These are phyloP conservation scores for Starmerella sp. DNA, from an alignment of 805 yeast species.

Conservation along the genomic window DNA sequence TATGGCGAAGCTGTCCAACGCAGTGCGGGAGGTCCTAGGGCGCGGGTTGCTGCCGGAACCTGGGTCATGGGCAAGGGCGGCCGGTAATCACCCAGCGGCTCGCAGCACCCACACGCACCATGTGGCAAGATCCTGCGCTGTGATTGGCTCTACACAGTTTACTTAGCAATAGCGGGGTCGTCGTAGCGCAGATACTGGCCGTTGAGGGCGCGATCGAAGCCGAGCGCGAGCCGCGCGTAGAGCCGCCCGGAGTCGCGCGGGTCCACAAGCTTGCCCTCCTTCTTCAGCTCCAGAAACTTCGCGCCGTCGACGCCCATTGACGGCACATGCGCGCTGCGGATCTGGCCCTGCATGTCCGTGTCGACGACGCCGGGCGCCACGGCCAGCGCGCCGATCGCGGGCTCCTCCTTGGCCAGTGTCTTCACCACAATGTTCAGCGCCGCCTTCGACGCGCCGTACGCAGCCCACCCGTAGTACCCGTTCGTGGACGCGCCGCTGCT, in stretches of 20 bases:
- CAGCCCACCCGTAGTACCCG: slow-evolving; percentile 67
- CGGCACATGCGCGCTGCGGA: slow-evolving; percentile 46
- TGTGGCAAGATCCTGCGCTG: neutral
- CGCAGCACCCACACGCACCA: neutral
- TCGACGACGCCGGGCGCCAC: slow-evolving; percentile 94
- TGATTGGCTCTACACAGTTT: neutral
- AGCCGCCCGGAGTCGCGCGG: slow-evolving; percentile 66
- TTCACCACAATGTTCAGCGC: slow-evolving; percentile 69
- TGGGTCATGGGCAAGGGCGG: neutral
- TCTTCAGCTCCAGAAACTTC: slow-evolving; percentile 54
- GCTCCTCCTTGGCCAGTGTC: slow-evolving; percentile 60
- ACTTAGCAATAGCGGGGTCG: slow-evolving; percentile 9
- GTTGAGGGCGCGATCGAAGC: slow-evolving; percentile 45
- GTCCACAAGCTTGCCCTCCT: slow-evolving; percentile 44
- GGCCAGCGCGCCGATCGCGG: slow-evolving; percentile 47
- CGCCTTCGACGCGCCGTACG: slow-evolving; percentile 86
- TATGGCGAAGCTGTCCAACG: neutral
- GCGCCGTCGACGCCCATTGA: slow-evolving; percentile 56
- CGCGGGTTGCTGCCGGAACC: neutral
- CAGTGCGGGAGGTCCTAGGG: neutral
- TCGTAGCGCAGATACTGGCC: slow-evolving; percentile 58
- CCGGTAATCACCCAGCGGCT: neutral
- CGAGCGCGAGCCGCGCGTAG: slow-evolving; percentile 56
- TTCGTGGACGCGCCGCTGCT: slow-evolving; percentile 78
- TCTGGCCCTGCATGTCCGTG: slow-evolving; percentile 75